Conservation (phyloP, 2,329 filamentous ascomycete genomes). For the Bretziella fagacearum region DNA sequence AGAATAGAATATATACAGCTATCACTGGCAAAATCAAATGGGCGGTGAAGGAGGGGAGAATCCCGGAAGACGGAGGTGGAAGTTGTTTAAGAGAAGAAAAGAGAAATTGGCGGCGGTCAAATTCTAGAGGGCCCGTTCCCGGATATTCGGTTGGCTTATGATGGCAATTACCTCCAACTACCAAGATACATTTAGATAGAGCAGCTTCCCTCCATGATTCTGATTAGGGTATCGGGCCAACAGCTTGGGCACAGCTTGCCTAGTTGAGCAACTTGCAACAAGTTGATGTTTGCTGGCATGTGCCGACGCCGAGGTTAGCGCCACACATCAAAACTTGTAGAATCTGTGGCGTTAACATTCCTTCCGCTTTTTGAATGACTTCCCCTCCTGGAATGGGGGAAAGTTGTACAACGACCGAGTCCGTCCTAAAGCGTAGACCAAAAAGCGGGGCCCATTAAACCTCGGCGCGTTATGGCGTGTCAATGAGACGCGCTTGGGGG, state of each 20-base stretch:
- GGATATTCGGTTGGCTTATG: conserved; percentile 2
- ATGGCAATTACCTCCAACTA: neutral
- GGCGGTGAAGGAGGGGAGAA: neutral
- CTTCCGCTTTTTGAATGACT: neutral
- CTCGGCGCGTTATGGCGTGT: neutral
- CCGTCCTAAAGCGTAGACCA: neutral
- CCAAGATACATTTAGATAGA: neutral
- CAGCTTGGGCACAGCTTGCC: neutral
- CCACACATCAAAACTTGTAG: conserved; percentile 3
- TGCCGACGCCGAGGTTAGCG: conserved; percentile 14
- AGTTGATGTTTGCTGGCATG: conserved; percentile 8
- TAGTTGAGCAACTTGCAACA: too few species aligned
- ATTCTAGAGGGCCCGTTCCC: too few species aligned
- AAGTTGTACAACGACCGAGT: neutral
- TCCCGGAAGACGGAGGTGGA: neutral
- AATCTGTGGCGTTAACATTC: neutral
- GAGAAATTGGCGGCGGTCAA: too few species aligned
- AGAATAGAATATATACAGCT: neutral
- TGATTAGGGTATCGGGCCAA: neutral
- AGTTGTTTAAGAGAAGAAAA: neutral
- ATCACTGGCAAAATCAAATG: neutral
- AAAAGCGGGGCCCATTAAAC: neutral
- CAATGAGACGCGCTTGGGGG: neutral
- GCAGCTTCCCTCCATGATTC: neutral
- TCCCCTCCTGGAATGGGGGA: neutral